Base-by-base conservation (phyloP, 2,329 filamentous ascomycete species). In the Exophiala aquamarina region DNA sequence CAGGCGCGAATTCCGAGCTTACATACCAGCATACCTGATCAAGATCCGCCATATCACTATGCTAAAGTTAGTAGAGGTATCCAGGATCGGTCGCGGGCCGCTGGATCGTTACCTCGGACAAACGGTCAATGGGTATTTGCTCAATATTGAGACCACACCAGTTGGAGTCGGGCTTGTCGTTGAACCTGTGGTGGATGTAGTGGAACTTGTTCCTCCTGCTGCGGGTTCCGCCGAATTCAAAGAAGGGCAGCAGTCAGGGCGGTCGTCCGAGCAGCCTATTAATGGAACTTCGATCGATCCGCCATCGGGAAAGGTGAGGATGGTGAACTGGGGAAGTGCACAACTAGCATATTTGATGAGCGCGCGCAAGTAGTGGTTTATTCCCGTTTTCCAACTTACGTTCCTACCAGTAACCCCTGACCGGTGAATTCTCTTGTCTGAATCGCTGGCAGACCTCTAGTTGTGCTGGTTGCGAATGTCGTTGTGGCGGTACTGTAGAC, bases 231-330 rank as follows among this genome's bases (percentile, higher is more conserved):
- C 46, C 6, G 49, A 42, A 33, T 43, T 50, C 41, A 53, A 41
- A 2, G 50, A 53, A 7, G 50, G 50, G 18, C 50, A 54, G 33
- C 50, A 54, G n/a, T 54, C 50, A 21, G 50, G 50, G 17, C 50
- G 43, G 13, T 54, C 47, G 20, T 54, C 50, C 19, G 50, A 54
- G 40, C 50, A 54, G 3, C 50, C 50, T 5, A 54, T 37, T 17
- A 54, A 31, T 15, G 50, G 50, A 9, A 54, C 50, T 44, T 50
- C 50, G 15, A 54, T 35, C 15, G 44, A 37, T 11, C 37, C 40
- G 20, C 50, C 50, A 37, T 54, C 33, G 4, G 47, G 42, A 23
- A 50, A 54, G 6, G 14, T 43, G n/a, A 54, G 34, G 28, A 50
- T 47, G 10, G 50, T 54, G 23, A 44, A 54, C 23, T 39, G 38